These are phyloP conservation scores for Ogataea pini DNA, from an alignment of 805 yeast species.

Conservation along the genomic window DNA sequence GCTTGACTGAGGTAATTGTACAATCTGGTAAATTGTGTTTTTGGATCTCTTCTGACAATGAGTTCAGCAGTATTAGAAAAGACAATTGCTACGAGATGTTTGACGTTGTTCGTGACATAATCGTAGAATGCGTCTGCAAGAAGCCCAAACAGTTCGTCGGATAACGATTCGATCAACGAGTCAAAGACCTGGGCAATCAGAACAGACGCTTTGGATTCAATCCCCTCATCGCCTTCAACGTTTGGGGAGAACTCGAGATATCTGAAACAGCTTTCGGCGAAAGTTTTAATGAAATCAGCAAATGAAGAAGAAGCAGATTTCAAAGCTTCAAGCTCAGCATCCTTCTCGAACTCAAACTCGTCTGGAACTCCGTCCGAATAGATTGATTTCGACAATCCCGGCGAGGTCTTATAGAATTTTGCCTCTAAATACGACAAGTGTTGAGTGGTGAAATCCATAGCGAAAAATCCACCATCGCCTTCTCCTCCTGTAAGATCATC, in stretches of 20 bases:
- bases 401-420: constrained; percentile 37
- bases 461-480: constrained; percentile 41
- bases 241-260: constrained; percentile 72
- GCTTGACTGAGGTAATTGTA: constrained; percentile 48
- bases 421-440: constrained; percentile 60
- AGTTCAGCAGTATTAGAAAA: constrained; percentile 74
- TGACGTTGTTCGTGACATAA: constrained; percentile 59
- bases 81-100: constrained; percentile 62
- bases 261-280: constrained; percentile 59
- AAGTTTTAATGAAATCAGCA: constrained; percentile 53
- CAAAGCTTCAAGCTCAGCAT: constrained; percentile 55
- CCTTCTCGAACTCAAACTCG: constrained; percentile 43
- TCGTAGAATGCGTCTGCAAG: constrained; percentile 52
- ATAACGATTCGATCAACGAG: constrained; percentile 56
- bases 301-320: constrained; percentile 75
- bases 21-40: constrained; percentile 43
- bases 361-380: constrained; percentile 26
- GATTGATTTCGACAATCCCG: constrained; percentile 21
- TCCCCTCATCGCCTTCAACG: constrained; percentile 48
- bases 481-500: constrained; percentile 52
- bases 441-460: constrained; percentile 60
- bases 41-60: constrained; percentile 64
- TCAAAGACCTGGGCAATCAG: constrained; percentile 41
- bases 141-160: constrained; percentile 52
- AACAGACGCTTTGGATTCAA: constrained; percentile 50